These are phyloP conservation scores for Fusarium avenaceum DNA, from an alignment of 2,329 filamentous ascomycete genomes.

Conservation along the genomic window DNA sequence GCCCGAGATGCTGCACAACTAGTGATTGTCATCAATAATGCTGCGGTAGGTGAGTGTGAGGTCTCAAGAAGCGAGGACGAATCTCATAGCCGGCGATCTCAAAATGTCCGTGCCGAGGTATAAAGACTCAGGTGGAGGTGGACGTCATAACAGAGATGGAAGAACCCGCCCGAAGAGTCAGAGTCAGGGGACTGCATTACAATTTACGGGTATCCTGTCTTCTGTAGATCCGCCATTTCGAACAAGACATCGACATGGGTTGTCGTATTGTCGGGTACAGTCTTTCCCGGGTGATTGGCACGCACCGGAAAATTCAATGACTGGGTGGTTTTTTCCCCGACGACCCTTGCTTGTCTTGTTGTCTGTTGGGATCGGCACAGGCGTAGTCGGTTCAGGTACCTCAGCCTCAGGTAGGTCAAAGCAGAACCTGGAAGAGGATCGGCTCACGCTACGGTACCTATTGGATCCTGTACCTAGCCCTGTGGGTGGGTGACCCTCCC, in stretches of 20 bases:
- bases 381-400: conserved; percentile 3
- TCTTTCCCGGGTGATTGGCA: conserved; percentile 24
- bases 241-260: conserved; percentile 34
- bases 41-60: no score
- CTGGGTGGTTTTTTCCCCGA: conserved; percentile 18
- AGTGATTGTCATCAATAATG: neutral
- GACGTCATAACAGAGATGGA: no score
- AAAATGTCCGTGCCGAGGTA: no score
- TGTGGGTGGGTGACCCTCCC: neutral
- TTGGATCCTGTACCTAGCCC: neutral
- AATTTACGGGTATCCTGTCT: no score
- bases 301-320: conserved; percentile 26
- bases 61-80: no score
- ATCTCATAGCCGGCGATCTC: no score
- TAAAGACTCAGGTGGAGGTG: no score
- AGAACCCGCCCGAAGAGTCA: no score
- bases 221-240: conserved; percentile 25
- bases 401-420: conserved; percentile 16
- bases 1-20: conserved; percentile 26
- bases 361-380: conserved; percentile 42
- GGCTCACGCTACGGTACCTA: conserved; percentile 10
- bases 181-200: no score
- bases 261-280: conserved; percentile 27
- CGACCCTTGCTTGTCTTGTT: conserved; percentile 24
- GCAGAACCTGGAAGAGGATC: conserved; percentile 13